phyloP scores from a whole-genome alignment of 2,329 filamentous ascomycete species.

The Microcera coccophila region DNA sequence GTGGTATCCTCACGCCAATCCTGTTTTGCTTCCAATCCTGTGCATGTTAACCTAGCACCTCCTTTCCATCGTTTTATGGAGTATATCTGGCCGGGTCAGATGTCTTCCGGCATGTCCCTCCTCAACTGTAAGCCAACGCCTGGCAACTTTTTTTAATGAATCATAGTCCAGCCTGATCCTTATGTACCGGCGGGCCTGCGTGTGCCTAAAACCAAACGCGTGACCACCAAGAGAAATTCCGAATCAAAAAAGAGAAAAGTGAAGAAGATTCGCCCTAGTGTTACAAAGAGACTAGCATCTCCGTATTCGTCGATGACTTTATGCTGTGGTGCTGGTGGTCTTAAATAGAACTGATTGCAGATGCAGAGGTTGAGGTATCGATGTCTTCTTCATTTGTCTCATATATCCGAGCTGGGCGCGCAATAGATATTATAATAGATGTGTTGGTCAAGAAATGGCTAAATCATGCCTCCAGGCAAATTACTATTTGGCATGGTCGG shows the following conservation, averaged over 20 bases:
- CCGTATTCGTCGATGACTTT: constrained; percentile 1
- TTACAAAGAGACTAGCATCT: constrained; percentile 9
- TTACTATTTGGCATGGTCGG: constrained; percentile 28
- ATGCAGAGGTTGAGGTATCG: constrained; percentile 14
- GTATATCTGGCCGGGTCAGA: constrained; percentile 21
- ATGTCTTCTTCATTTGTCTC: constrained; percentile 23
- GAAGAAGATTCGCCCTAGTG: constrained; percentile 15
- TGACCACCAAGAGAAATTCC: constrained; percentile 1
- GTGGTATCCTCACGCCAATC: constrained; percentile 21
- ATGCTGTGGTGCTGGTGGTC: constrained; percentile 4
- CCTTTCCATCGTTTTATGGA: constrained; percentile 14
- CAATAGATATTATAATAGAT: constrained; percentile 13
- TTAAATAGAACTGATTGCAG: constrained; percentile 14
- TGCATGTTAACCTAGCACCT: constrained; percentile 28
- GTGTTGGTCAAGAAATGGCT: constrained; percentile 15
- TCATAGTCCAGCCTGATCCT: constrained; percentile 34
- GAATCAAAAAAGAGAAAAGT: constrained; percentile 8
- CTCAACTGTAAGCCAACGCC: constrained; percentile 16
- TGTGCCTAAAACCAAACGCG: constrained; percentile 23
- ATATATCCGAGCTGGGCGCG: constrained; percentile 9
- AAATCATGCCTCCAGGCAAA: constrained; percentile 47
- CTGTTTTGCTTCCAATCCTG: constrained; percentile 20
- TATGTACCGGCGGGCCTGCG: constrained; percentile 14
- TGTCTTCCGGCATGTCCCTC: constrained; percentile 18
- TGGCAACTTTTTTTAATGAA: constrained; percentile 22